phyloP scores from a whole-genome alignment of 257 asterid genomes.

The Rhazya stricta region DNA sequence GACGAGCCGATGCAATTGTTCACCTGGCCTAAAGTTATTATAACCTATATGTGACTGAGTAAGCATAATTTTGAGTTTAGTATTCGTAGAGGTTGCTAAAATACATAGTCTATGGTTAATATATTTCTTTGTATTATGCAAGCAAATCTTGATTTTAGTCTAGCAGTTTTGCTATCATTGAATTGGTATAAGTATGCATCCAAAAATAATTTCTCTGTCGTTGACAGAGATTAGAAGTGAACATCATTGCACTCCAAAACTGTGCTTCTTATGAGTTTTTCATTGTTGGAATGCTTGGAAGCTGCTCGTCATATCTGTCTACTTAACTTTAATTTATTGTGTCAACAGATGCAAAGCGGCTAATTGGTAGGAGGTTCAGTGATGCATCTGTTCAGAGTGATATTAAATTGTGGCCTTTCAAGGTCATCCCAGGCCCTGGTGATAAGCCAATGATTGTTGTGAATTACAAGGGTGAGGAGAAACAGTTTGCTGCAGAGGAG shows the following conservation, averaged over 20 bases:
- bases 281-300: neutral
- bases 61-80: neutral
- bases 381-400: slow-evolving; percentile 28
- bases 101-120: neutral
- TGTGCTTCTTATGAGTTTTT: neutral
- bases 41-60: too few relatives aligned
- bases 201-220: too few relatives aligned
- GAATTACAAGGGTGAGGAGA: slow-evolving; percentile 23
- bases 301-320: neutral
- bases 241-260: neutral
- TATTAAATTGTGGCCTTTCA: slow-evolving; percentile 27
- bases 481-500: slow-evolving; percentile 23
- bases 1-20: neutral
- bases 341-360: slow-evolving; percentile 23
- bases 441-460: slow-evolving; percentile 29
- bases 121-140: neutral
- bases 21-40: too few relatives aligned
- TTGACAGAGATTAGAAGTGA: neutral
- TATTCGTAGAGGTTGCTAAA: neutral
- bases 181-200: neutral
- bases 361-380: slow-evolving; percentile 24
- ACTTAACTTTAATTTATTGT: neutral
- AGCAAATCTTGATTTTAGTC: neutral
- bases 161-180: neutral
- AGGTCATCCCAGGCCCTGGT: slow-evolving; percentile 24